Conservation (phyloP, 73 alveolate genomes). For the Paraurostyla sp. region DNA sequence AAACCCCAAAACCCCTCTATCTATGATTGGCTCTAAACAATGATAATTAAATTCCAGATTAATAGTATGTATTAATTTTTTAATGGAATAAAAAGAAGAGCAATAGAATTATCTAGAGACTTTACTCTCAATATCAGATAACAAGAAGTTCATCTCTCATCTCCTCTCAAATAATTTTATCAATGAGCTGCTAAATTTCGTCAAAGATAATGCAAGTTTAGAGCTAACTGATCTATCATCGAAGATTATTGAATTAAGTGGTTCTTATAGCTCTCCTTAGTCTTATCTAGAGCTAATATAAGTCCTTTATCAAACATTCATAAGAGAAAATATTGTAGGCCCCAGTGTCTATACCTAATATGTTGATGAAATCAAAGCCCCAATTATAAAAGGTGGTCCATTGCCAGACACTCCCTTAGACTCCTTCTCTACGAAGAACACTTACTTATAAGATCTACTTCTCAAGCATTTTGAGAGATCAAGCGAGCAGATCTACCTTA, state of each 20-base stretch:
- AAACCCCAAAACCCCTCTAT: too few species aligned
- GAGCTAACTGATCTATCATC: background rate
- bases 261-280: background rate
- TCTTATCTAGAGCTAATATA: background rate
- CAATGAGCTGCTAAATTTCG: too few species aligned
- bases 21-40: too few species aligned
- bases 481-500: conserved; percentile 66
- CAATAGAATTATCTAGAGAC: too few species aligned
- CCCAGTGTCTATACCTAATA: conserved; percentile 44
- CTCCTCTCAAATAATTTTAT: too few species aligned
- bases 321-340: conserved; percentile 43
- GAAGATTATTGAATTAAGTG: conserved; percentile 2
- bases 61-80: too few species aligned
- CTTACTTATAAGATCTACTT: background rate
- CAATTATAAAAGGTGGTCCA: conserved; percentile 30
- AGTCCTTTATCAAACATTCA: background rate
- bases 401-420: conserved; percentile 50
- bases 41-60: too few species aligned
- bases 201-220: background rate
- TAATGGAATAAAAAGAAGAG: too few species aligned
- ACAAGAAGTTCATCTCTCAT: too few species aligned
- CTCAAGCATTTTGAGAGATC: conserved; percentile 56
- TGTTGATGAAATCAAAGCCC: conserved; percentile 58
- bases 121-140: too few species aligned
- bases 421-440: conserved; percentile 26